Base-by-base conservation (phyloP, 2,329 filamentous ascomycete species). In the Paracorniculantispora psalliotae region DNA sequence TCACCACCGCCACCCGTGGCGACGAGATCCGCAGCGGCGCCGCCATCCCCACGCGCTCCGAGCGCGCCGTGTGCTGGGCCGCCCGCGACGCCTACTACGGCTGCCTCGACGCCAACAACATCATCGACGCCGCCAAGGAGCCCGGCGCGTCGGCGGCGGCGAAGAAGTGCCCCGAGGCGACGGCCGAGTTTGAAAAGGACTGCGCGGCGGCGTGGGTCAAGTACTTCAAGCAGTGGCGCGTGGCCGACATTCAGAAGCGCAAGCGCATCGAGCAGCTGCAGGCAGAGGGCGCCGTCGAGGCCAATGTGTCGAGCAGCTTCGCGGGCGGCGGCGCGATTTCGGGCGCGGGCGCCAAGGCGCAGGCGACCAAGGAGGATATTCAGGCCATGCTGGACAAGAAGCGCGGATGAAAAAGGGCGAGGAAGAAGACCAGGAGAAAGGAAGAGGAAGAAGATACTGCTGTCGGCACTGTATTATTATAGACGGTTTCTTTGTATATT, bases 141-240 rank as follows among this genome's bases (percentile, higher is more conserved):
- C 67, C 70, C n/a, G 69, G 67, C 7, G 75, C 75, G 35, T 71
- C 73, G 51, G 65, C 63, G 6, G 69, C 73, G 1, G 67, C 67
- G 7, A 71, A 68, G 57, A 71, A 72, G 39, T 82, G 80, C 62
- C 70, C 72, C 25, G 59, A 63, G 44, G 70, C 80, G 71, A 68
- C 69, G 25, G 69, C 67, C 30, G 82, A 79, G 60, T 96, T 97
- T 68, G 91, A 96, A 75, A 81, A 82, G 66, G 90, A 93, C 71
- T 99, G 94, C 73, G 91, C 92, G 19, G 82, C 80, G 61, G 92
- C 92, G 71, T 99, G 94, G 94, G 94, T 97, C 62, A 91, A 92
- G 75, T 97, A 99, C 75, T 99, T 99, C 77, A 97, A 97, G 80
- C 92, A 97, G 75, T 89, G 92, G 77, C 83, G 94, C 68, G 91